These are phyloP conservation scores for Vitellaria paradoxa DNA, from an alignment of 179 eudicot species.

Conservation along the genomic window DNA sequence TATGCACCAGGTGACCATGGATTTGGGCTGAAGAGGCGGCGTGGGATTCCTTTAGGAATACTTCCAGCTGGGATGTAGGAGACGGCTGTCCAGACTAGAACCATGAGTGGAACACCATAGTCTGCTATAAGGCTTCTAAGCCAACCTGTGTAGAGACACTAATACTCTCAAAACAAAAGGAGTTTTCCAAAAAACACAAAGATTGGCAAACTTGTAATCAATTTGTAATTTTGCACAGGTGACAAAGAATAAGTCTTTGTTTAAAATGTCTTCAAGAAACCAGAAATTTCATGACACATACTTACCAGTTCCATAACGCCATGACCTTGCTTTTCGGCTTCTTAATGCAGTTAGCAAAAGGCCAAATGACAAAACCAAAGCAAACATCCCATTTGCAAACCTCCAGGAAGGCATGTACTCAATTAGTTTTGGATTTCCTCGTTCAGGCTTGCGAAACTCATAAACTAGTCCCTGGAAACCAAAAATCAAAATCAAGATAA, in stretches of 20 bases:
- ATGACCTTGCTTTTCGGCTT: conserved; percentile 93
- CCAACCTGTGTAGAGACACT: conserved; percentile 47
- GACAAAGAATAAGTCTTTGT: neutral
- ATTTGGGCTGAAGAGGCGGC: conserved; percentile 88
- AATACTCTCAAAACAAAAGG: neutral
- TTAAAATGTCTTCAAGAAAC: conserved; percentile 32
- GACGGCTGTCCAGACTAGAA: conserved; percentile 73
- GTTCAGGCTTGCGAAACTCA: conserved; percentile 65
- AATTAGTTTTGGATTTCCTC: conserved; percentile 44
- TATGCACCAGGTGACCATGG: conserved; percentile 99
- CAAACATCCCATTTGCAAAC: conserved; percentile 96
- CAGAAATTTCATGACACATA: neutral
- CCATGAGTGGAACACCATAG: conserved; percentile 96
- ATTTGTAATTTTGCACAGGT: neutral
- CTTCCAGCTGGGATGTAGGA: conserved; percentile 71
- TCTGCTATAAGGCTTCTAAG: conserved; percentile 83
- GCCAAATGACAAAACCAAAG: conserved; percentile 87
- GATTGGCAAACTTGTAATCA: neutral
- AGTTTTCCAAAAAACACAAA: neutral
- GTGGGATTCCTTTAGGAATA: conserved; percentile 84
- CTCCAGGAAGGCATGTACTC: conserved; percentile 84
- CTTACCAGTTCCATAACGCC: conserved; percentile 92
- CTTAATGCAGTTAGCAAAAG: conserved; percentile 71
- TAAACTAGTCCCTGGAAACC: conserved; percentile 71
- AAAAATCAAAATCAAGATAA: conserved; percentile 2